These are phyloP conservation scores for Avena eriantha DNA, from an alignment of 176 grass and related monocot genomes.

Conservation along the genomic window DNA sequence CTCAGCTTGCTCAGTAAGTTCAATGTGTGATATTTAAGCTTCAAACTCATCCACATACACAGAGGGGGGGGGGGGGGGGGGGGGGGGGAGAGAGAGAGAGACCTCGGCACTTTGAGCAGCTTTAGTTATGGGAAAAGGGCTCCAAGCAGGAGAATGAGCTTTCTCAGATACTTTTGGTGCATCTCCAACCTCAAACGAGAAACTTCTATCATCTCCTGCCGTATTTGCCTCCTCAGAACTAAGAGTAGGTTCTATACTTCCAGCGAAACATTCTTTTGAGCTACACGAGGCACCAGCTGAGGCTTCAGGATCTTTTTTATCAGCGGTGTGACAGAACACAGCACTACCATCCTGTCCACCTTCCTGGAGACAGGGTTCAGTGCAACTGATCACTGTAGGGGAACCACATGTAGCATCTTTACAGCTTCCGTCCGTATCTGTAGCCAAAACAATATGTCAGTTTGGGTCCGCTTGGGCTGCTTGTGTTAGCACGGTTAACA, in stretches of 20 bases:
- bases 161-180: constrained; percentile 60
- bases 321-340: constrained; percentile 27
- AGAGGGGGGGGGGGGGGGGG: not conserved
- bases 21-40: not conserved
- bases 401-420: constrained; percentile 65
- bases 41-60: not conserved
- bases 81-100: not conserved
- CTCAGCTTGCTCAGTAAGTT: not conserved
- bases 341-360: constrained; percentile 42
- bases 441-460: constrained; percentile 44
- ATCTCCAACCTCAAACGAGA: constrained; percentile 82
- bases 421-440: constrained; percentile 52
- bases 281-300: constrained; percentile 34
- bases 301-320: constrained; percentile 56
- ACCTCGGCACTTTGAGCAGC: constrained; percentile 61
- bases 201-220: constrained; percentile 75
- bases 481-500: constrained; percentile 17
- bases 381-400: constrained; percentile 75
- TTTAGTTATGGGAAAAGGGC: constrained; percentile 52
- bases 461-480: constrained; percentile 7
- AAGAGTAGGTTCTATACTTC: constrained; percentile 38
- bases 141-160: constrained; percentile 61
- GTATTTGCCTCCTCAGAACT: constrained; percentile 52
- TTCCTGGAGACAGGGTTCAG: constrained; percentile 46
- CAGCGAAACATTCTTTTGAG: constrained; percentile 43